A percentile compares a stretch with the other conserved stretches of the same genome.
Evolutionary conservation across 768 basidiomycete species (phyloP).

Genomic region (Asterophora lycoperdoides): DNA sequence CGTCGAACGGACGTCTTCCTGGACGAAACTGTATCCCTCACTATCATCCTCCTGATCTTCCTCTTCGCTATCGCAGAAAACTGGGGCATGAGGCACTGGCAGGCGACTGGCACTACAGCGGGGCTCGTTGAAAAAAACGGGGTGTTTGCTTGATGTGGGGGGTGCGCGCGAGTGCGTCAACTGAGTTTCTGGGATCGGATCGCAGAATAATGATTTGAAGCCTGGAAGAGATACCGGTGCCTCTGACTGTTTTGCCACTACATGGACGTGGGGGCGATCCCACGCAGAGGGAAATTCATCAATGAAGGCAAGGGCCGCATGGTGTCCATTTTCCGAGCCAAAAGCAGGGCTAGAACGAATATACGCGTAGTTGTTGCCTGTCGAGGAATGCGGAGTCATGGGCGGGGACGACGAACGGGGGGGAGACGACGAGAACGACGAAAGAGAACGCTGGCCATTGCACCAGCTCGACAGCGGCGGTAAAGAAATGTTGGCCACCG

Average conservation of each 20-base stretch:
- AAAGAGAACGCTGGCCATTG: slow-evolving; percentile 15
- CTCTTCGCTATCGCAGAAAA: slow-evolving; percentile 33
- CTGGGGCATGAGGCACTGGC: slow-evolving; percentile 21
- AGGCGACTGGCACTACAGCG: slow-evolving; percentile 25
- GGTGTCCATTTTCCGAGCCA: slow-evolving; percentile 20
- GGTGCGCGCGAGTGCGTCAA: slow-evolving; percentile 33
- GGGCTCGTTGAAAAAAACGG: slow-evolving; percentile 19
- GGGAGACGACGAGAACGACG: slow-evolving; percentile 30
- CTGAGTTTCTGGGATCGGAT: slow-evolving; percentile 24
- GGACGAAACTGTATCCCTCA: slow-evolving; percentile 23
- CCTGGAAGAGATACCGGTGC: slow-evolving; percentile 24
- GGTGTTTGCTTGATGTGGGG: slow-evolving; percentile 27
- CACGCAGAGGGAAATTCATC: slow-evolving; percentile 27
- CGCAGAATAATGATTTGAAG: slow-evolving; percentile 24
- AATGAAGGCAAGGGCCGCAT: slow-evolving; percentile 17
- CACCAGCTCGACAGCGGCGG: slow-evolving; percentile 19
- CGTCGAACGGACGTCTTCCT: slow-evolving; percentile 37
- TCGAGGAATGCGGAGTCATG: slow-evolving; percentile 30
- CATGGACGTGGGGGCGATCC: slow-evolving; percentile 15
- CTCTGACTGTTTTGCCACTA: slow-evolving; percentile 17
- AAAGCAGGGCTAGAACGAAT: slow-evolving; percentile 35
- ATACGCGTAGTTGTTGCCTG: slow-evolving; percentile 24
- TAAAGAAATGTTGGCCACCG: slow-evolving; percentile 16
- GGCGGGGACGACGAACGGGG: slow-evolving; percentile 37
- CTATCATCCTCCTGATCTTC: slow-evolving; percentile 27